Evolutionary conservation across 257 asterid species (phyloP).

Genomic region (Solanum stenotomum): DNA sequence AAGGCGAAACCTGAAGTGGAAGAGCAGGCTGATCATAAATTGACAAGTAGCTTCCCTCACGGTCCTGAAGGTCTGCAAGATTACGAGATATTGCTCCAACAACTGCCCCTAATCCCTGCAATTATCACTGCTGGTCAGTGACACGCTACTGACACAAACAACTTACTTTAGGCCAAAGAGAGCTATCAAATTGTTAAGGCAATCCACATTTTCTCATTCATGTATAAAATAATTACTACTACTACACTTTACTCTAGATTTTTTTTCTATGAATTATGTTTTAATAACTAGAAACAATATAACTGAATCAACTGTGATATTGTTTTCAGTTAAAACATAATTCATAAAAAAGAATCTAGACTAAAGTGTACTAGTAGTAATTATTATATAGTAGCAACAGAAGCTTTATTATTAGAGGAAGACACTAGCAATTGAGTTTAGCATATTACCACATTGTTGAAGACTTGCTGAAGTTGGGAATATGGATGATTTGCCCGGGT

Average conservation of each 20-base stretch:
- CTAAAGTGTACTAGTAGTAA: neutral
- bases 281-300: neutral
- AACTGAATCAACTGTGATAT: neutral
- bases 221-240: neutral
- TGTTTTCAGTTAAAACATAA: neutral
- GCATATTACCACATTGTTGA: constrained; percentile 92
- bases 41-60: constrained; percentile 93
- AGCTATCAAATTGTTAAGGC: neutral
- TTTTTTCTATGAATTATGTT: neutral
- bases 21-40: constrained; percentile 86
- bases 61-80: constrained; percentile 90
- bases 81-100: constrained; percentile 98
- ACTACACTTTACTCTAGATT: neutral
- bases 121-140: neutral
- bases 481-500: constrained; percentile 98
- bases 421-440: neutral
- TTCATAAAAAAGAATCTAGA: neutral
- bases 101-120: constrained; percentile 96
- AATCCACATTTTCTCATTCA: neutral
- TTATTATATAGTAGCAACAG: neutral
- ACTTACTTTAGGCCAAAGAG: neutral
- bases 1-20: constrained; percentile 50
- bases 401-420: neutral
- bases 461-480: constrained; percentile 96
- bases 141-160: neutral